Evolutionary conservation across 2,329 filamentous ascomycete genomes (phyloP), one percentile per base, ranked within the genome.

Genomic region (Trichophyton rubrum): DNA sequence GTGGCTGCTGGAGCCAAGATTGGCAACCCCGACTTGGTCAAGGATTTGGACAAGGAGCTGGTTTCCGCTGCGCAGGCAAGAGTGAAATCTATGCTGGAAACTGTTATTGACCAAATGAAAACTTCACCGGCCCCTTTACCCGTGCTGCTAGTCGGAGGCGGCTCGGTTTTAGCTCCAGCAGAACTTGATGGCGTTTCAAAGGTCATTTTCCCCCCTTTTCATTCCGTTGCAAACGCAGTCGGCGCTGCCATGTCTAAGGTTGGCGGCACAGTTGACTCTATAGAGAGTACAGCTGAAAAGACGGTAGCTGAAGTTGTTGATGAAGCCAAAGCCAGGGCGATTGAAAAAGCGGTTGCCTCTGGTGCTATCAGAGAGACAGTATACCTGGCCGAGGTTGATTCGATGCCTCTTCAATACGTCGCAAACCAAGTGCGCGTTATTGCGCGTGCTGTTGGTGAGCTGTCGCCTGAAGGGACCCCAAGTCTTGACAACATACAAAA

Each of bases 361-460:
- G 80, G 80, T 4, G 80, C 79, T 1, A 66, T 72, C 1, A 68
- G 70, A 3, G 71, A 73, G 3, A 77, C 76, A 0, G 74, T 80
- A 2, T 71, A 74, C 56, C 69, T 83, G 20, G 79, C 78, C 0
- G 80, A 83, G 65, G 75, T 80, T 64, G 80, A 83, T 59, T 76
- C 68, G 17, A 66, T 85, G 7, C 82, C 82, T 0, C 68, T 86
- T 40, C 78, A 79, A 62, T 73, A 85, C 78, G 71, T 80, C 72
- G 51, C 78, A 72, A 59, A 84, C 79, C 73, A 81, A 60, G 69
- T 73, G 1, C 69, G 74, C 1, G 73, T 75, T 61, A 73, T 85
- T 15, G 79, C 85, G 8, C 75, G 81, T 58, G 82, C 83, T 1
- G 82, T 80, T 0, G 84, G 83, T 6, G 80, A 83, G 56, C 81